Evolutionary conservation across 2,329 filamentous ascomycete species (phyloP), one percentile per base, ranked within the genome.

Genomic region (Arthroderma sp.): DNA sequence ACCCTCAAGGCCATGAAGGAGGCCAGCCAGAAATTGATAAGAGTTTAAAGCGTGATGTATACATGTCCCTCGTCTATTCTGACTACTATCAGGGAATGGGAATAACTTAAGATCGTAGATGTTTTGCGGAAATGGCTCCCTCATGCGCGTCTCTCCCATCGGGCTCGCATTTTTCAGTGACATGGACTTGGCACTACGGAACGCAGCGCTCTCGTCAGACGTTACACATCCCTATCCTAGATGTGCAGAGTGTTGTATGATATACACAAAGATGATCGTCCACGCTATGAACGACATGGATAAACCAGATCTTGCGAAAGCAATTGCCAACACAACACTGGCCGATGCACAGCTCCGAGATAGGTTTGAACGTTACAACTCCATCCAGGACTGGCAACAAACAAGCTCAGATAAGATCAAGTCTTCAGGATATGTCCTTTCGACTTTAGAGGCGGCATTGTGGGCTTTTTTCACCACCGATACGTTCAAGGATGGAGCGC

Each of bases 381-480:
- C 36, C 0, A 10, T 62, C 2, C 44, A 38, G 4, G 55, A 58
- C 30, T 67, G 62, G 56, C 44, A 53, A 11, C 15, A 38, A 5
- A 53, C 48, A 36, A 43, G 47, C 0, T 46, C 45, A 6, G 42
- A 47, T 6, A 43, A 56, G 5, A 61, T 67, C 5, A 54, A 49
- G 1, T 64, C 59, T 40, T 62, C 59, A 11, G 65, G 65, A 2
- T 69, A 61, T 52, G 65, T 69, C 6, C 49, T 69, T 6, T 56
- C 67, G 44, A 67, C 62, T 3, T 52, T 69, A 1, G 62, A 69
- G 38, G 62, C 59, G 3, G 64, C 64, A 0, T 47, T 68, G 10
- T 69, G 66, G 66, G 60, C 54, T 1, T 65, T 69, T 44, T 69
- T 67, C 52, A 60, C 53, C 36, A 63, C 58, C 28, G 53, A 58